Percentiles rank a stretch among this genome's conserved stretches.
Evolutionary conservation across 768 basidiomycete species (phyloP).

Genomic region (Naganishia vishniacii): DNA sequence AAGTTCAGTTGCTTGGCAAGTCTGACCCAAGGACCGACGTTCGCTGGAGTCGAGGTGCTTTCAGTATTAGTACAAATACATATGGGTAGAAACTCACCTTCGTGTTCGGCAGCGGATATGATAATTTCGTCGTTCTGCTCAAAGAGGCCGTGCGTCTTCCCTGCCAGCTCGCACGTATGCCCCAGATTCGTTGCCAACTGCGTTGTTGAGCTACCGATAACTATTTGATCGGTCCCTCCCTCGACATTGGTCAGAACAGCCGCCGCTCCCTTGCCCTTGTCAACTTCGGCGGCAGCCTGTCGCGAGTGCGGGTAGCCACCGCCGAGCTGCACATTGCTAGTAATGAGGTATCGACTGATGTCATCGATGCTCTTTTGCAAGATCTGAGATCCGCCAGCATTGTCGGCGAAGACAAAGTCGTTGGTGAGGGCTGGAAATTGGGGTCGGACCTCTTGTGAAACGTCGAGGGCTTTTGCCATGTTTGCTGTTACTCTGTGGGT

Average conservation of each 20-base stretch:
- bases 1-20: conserved; percentile 60
- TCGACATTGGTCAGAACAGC: conserved; percentile 62
- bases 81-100: conserved; percentile 53
- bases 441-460: conserved; percentile 48
- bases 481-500: background rate
- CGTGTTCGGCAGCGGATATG: conserved; percentile 66
- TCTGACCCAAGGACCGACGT: conserved; percentile 70
- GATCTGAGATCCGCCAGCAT: conserved; percentile 68
- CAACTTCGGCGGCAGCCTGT: conserved; percentile 55
- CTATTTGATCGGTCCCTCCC: conserved; percentile 59
- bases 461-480: conserved; percentile 19
- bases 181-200: conserved; percentile 23
- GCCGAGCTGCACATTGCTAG: conserved; percentile 67
- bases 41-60: conserved; percentile 53
- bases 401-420: conserved; percentile 67
- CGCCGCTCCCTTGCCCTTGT: conserved; percentile 55
- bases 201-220: conserved; percentile 53
- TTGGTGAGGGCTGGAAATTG: conserved; percentile 60
- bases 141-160: conserved; percentile 40
- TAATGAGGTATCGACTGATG: conserved; percentile 63
- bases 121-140: conserved; percentile 66
- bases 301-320: conserved; percentile 63
- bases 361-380: conserved; percentile 57
- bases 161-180: conserved; percentile 12
- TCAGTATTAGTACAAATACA: background rate